Conservation (phyloP, 768 basidiomycete genomes). For the Collybia sordida region DNA sequence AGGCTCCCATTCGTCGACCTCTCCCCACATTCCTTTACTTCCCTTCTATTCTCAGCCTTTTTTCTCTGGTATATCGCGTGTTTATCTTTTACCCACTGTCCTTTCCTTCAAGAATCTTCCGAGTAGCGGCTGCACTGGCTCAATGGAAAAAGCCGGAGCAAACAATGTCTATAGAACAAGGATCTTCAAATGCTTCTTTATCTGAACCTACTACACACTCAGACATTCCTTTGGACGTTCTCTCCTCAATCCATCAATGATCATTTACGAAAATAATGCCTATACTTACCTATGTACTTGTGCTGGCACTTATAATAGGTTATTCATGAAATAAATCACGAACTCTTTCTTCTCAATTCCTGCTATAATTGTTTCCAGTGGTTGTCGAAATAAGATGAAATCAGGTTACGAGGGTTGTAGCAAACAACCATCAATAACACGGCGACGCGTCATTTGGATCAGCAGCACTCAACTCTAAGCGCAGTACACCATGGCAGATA, state of each 20-base stretch:
- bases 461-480: constrained; percentile 32
- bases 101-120: constrained; percentile 42
- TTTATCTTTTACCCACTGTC: constrained; percentile 51
- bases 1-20: constrained; percentile 13
- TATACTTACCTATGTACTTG: constrained; percentile 36
- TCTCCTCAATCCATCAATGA: constrained; percentile 45
- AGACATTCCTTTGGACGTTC: constrained; percentile 38
- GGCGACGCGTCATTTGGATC: constrained; percentile 66
- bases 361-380: constrained; percentile 24
- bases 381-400: too few species aligned
- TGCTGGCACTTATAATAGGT: constrained; percentile 37
- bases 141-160: constrained; percentile 12
- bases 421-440: constrained; percentile 43
- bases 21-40: constrained; percentile 30
- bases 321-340: constrained; percentile 25
- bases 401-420: constrained; percentile 7
- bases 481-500: constrained; percentile 67
- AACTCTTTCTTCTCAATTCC: constrained; percentile 18
- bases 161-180: constrained; percentile 16
- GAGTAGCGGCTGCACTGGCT: constrained; percentile 20
- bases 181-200: constrained; percentile 11
- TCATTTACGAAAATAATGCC: constrained; percentile 29
- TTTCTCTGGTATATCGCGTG: constrained; percentile 48
- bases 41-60: constrained; percentile 38
- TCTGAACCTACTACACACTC: constrained; percentile 14